Evolutionary conservation across 2,329 filamentous ascomycete genomes (phyloP).

Genomic region (Trichoderma aggressivum): DNA sequence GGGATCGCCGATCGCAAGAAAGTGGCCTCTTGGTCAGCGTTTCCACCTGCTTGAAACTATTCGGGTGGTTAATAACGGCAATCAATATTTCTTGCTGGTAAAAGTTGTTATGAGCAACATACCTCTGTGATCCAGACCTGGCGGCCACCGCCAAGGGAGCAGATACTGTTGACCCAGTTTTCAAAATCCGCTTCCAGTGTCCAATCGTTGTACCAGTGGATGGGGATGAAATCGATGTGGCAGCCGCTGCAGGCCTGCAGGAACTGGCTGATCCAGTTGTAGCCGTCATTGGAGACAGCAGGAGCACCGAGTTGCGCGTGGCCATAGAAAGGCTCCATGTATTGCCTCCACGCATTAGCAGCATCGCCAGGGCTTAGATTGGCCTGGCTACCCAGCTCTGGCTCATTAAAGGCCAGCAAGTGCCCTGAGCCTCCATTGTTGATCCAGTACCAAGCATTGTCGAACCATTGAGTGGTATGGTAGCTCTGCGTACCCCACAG

Average conservation of each 20-base stretch:
- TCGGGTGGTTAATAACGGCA: background rate
- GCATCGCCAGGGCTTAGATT: constrained; percentile 33
- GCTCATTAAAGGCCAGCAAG: constrained; percentile 28
- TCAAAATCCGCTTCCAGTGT: constrained; percentile 40
- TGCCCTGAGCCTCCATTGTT: constrained; percentile 22
- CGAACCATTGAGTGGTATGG: constrained; percentile 22
- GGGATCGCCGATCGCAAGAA: constrained; percentile 43
- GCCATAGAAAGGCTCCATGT: constrained; percentile 44
- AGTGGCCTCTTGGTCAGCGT: constrained; percentile 32
- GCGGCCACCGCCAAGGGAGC: constrained; percentile 33
- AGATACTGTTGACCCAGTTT: constrained; percentile 39
- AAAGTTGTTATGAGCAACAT: background rate
- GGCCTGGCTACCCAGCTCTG: constrained; percentile 23
- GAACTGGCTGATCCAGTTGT: constrained; percentile 44
- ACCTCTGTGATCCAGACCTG: constrained; percentile 46
- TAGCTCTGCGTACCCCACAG: constrained; percentile 24
- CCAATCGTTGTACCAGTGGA: constrained; percentile 46
- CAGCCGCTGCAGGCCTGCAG: constrained; percentile 39
- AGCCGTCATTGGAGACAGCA: constrained; percentile 45
- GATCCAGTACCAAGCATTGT: constrained; percentile 18
- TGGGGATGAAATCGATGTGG: constrained; percentile 43
- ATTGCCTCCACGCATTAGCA: constrained; percentile 37
- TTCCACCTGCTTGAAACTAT: constrained; percentile 32
- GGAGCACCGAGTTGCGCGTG: constrained; percentile 45
- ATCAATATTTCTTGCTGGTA: background rate